Base-by-base conservation (phyloP, 768 basidiomycete genomes). In the Lactifluus pinguis region DNA sequence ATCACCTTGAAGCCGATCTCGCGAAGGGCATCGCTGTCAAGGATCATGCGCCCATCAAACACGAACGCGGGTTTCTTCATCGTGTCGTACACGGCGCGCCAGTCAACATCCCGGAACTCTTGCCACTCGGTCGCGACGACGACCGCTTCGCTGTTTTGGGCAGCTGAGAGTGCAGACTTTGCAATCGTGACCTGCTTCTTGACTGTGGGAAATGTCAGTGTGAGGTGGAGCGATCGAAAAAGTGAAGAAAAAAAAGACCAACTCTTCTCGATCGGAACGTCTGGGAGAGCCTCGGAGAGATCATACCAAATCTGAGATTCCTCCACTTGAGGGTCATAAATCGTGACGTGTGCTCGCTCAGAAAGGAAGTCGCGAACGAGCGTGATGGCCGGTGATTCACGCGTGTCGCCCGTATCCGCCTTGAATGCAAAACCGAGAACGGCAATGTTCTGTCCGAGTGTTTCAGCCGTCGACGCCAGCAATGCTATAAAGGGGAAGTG, bases 1-100 rank as follows among this genome's bases (percentile, higher is more conserved):
- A 77, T 79, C 19, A 88, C 89, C 74, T 83, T 89, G 85, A 98
- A 98, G 42, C 95, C 95, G 69, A 98, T 97, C 69, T 82, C 72
- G 68, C 81, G 82, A 64, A 98, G 78, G 72, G 83, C 81, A 53
- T 85, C 84, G 10, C 83, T 84, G 70, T 98, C 89, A 48, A 98
- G 80, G 69, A 98, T 80, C 63, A 97, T 77, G 36, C 94, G 83
- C 5, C 94, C 94, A 71, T 98, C 95, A 69, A 98, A 98, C 65
- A 99, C 81, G 70, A 97, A 98, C 5, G 97, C 95, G n/a, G 97
- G 97, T 79, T 98, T 97, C 69, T 87, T 89, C 92, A 98, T 98
- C 69, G 79, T 75, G 53, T 76, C 72, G 76, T 98, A 97, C 45
- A 98, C 88, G 39, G 76, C 76, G 67, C 82, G 72, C 97, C 97